These are phyloP conservation scores for Wilcoxina mikolae DNA, from an alignment of 495 filamentous ascomycete genomes.

Conservation along the genomic window DNA sequence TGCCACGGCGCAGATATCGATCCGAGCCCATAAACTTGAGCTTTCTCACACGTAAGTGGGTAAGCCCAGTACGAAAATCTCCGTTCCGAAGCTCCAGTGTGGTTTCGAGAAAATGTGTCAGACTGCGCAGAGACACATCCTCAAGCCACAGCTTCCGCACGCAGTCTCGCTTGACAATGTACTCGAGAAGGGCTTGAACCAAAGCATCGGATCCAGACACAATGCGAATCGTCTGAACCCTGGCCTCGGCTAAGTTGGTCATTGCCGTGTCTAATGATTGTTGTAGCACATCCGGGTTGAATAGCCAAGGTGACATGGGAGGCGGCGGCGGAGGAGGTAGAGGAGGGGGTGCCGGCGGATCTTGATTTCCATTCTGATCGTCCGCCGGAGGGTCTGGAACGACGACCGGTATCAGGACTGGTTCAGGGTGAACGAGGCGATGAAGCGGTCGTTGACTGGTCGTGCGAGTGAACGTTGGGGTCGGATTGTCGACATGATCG, in stretches of 20 bases:
- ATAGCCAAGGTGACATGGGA: not conserved
- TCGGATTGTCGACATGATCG: not conserved
- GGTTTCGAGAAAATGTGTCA: not conserved
- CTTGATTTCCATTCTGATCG: not conserved
- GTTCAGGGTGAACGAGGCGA: not conserved
- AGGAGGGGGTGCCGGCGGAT: not conserved
- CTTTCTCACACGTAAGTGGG: not conserved
- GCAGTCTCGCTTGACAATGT: not conserved
- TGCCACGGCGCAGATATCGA: not conserved
- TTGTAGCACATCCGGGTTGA: not conserved
- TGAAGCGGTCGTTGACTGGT: not conserved
- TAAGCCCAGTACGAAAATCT: not conserved
- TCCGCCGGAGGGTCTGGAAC: not conserved
- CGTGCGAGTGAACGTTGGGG: not conserved
- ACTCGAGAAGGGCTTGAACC: not conserved
- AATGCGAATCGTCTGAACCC: not conserved
- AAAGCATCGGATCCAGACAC: not conserved
- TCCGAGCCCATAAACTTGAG: not conserved
- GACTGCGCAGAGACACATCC: not conserved
- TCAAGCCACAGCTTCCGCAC: slow-evolving; percentile 1
- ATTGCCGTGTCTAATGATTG: not conserved
- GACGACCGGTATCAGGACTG: not conserved
- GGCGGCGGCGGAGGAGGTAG: not conserved
- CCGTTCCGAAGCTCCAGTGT: not conserved
- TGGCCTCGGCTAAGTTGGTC: not conserved